Percentiles rank a stretch among this genome's conserved stretches.
phyloP scores from a whole-genome alignment of 495 filamentous ascomycete genomes.

The Penicillium parvum region DNA sequence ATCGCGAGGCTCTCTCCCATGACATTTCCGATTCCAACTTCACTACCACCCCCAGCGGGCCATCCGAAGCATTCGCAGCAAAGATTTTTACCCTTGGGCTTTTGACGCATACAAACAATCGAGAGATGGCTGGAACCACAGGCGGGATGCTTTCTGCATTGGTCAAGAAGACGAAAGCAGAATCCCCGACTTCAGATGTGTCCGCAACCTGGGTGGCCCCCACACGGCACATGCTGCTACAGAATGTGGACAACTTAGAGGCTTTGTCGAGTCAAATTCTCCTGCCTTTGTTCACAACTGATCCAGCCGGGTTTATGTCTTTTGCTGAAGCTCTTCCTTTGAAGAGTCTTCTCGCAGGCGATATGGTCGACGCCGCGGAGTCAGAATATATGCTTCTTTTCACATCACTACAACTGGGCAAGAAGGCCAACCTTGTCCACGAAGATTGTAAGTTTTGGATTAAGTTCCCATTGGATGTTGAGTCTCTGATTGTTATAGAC shows the following conservation, averaged over 20 bases:
- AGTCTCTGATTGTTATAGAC: constrained; percentile 24
- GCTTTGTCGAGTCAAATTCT: constrained; percentile 71
- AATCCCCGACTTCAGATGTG: constrained; percentile 8
- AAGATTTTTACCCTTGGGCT: constrained; percentile 36
- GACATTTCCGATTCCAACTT: constrained; percentile 11
- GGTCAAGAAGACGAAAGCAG: constrained; percentile 43
- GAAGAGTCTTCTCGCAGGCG: constrained; percentile 35
- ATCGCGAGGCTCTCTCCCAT: constrained; percentile 27
- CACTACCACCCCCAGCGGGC: constrained; percentile 5
- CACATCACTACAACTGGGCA: constrained; percentile 68
- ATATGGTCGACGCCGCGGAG: constrained; percentile 37
- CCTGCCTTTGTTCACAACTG: constrained; percentile 61
- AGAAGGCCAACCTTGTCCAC: constrained; percentile 70
- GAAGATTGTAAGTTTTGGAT: constrained; percentile 59
- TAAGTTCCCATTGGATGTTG: no score
- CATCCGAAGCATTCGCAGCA: constrained; percentile 16
- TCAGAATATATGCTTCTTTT: constrained; percentile 59
- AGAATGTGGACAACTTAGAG: constrained; percentile 53
- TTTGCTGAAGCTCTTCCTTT: constrained; percentile 52
- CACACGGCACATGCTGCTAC: constrained; percentile 36
- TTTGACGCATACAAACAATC: constrained; percentile 34
- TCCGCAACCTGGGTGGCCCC: constrained; percentile 34
- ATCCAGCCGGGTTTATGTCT: constrained; percentile 45
- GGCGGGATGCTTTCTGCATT: constrained; percentile 61
- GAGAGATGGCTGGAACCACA: constrained; percentile 59